These are phyloP conservation scores for Cucurbita pepo DNA, from an alignment of 306 rosid species.

Conservation along the genomic window DNA sequence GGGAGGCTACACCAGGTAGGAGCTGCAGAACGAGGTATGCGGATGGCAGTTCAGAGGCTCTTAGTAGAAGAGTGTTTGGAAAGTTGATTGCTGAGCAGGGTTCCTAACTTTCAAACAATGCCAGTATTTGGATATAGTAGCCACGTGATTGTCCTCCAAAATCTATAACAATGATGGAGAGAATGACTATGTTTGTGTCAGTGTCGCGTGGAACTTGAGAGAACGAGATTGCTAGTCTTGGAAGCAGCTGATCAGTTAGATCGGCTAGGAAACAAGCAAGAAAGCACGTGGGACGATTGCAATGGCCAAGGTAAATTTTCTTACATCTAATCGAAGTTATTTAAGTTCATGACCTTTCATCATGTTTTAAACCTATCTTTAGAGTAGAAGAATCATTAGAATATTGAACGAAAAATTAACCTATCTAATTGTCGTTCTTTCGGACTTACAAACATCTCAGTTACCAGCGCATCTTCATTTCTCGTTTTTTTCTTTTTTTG, in stretches of 20 bases:
- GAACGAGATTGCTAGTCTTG: constrained; percentile 65
- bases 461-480: neutral
- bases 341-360: too few species aligned
- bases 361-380: too few species aligned
- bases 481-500: neutral
- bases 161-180: neutral
- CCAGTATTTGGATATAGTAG: constrained; percentile 45
- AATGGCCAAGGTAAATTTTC: constrained; percentile 75
- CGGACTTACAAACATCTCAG: too few species aligned
- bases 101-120: constrained; percentile 71
- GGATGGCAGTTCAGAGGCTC: constrained; percentile 71
- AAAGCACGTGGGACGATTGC: constrained; percentile 77
- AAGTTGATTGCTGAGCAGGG: constrained; percentile 89
- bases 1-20: constrained; percentile 98
- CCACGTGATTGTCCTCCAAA: neutral
- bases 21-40: constrained; percentile 87
- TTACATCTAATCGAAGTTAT: neutral
- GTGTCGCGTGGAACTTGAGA: constrained; percentile 89
- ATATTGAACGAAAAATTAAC: too few species aligned
- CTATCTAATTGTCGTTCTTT: too few species aligned
- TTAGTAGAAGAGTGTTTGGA: constrained; percentile 67
- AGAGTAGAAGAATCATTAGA: too few species aligned
- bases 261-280: constrained; percentile 69
- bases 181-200: constrained; percentile 6
- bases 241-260: constrained; percentile 96